phyloP scores from a whole-genome alignment of 1,284 basidiomycete species.

The Ceratobasidium sp. region DNA sequence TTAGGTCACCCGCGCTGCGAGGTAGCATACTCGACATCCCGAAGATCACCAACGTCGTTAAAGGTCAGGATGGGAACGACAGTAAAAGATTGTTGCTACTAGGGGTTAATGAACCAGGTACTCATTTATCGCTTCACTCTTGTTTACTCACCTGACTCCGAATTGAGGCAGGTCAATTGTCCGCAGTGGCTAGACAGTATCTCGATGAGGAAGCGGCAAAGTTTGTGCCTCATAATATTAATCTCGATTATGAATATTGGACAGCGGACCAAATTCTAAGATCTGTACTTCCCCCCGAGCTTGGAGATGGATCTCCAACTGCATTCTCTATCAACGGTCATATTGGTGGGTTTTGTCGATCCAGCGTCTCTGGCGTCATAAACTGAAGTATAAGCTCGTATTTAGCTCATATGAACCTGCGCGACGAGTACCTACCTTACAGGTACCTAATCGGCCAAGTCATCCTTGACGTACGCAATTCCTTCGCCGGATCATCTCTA shows the following conservation, averaged over 20 bases:
- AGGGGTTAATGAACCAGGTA: conserved; percentile 69
- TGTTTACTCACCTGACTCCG: conserved; percentile 38
- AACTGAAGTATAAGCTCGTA: neutral
- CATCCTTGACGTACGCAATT: conserved; percentile 80
- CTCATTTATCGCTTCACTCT: conserved; percentile 48
- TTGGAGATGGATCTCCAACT: conserved; percentile 81
- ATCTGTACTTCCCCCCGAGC: conserved; percentile 77
- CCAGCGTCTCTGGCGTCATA: neutral
- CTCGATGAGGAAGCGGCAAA: conserved; percentile 65
- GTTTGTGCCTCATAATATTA: conserved; percentile 68
- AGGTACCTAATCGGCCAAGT: conserved; percentile 92
- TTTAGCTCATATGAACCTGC: conserved; percentile 88
- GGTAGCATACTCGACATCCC: conserved; percentile 25
- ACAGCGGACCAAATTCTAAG: conserved; percentile 88
- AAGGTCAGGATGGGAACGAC: conserved; percentile 61
- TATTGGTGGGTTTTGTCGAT: conserved; percentile 68
- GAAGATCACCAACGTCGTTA: conserved; percentile 50
- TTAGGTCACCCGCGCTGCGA: conserved; percentile 51
- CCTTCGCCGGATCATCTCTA: neutral
- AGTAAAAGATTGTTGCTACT: conserved; percentile 71
- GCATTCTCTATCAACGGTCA: conserved; percentile 93
- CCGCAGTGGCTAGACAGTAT: conserved; percentile 64
- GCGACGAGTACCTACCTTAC: conserved; percentile 90
- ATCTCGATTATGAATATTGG: conserved; percentile 87
- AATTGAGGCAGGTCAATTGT: conserved; percentile 66